Conservation (phyloP, 179 eudicot genomes). For the Dionaea muscipula region DNA sequence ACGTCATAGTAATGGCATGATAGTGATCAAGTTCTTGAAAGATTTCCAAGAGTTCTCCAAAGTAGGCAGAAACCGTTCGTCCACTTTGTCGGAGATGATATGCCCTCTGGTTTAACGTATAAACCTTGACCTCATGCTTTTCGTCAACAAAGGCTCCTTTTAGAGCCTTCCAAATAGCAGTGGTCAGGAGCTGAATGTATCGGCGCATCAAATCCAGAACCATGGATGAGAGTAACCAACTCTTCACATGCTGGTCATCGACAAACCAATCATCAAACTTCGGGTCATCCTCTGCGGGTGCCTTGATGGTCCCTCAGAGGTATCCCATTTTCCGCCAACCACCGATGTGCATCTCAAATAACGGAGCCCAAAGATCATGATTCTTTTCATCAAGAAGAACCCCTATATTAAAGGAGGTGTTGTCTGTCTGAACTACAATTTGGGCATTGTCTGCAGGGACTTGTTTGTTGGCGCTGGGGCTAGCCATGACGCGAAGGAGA, state of each 20-base stretch:
- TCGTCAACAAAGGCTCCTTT: background rate
- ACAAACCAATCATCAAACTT: slow-evolving; percentile 2
- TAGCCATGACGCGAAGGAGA: no score
- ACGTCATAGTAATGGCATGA: background rate
- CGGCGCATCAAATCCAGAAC: no score
- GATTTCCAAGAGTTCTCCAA: background rate
- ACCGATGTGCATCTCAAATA: background rate
- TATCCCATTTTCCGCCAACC: background rate
- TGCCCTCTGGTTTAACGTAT: background rate
- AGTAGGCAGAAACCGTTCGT: background rate
- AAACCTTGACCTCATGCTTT: background rate
- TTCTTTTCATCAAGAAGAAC: slow-evolving; percentile 4
- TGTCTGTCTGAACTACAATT: background rate
- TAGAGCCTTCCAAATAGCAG: background rate
- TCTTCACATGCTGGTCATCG: background rate
- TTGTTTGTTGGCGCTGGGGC: no score
- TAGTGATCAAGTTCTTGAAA: background rate
- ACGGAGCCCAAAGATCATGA: slow-evolving; percentile 1
- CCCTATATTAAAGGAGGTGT: background rate
- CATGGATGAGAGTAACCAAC: background rate
- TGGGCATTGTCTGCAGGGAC: no score
- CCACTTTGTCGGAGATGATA: background rate
- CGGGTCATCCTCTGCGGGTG: background rate
- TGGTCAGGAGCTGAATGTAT: no score
- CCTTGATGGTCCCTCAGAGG: background rate